Conservation (phyloP, 2,329 filamentous ascomycete species). For the Thielaviopsis musarum region DNA sequence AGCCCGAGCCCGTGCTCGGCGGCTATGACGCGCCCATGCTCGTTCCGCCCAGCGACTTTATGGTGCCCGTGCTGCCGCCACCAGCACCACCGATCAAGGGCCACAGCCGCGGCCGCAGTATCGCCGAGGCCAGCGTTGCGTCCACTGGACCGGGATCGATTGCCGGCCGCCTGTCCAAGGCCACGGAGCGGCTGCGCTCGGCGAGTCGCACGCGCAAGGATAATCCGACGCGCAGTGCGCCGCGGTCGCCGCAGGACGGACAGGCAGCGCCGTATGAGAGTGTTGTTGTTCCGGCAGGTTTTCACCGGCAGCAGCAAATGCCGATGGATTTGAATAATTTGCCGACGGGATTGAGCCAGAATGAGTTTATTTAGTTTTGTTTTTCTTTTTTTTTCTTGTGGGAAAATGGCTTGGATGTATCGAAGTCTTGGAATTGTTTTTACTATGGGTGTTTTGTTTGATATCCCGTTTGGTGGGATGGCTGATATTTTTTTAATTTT, state of each 20-base stretch:
- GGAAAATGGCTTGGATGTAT: background rate
- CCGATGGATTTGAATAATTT: conserved; percentile 20
- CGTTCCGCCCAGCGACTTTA: conserved; percentile 25
- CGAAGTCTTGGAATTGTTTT: background rate
- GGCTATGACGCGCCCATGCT: conserved; percentile 14
- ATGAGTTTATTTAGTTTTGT: conserved; percentile 34
- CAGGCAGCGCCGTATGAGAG: conserved; percentile 26
- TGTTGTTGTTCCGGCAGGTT: conserved; percentile 17
- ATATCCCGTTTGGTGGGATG: background rate
- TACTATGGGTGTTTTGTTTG: background rate
- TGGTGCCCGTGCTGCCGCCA: conserved; percentile 28
- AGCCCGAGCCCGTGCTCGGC: background rate
- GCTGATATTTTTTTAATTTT: background rate
- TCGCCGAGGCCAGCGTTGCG: conserved; percentile 23
- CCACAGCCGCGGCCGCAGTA: conserved; percentile 41
- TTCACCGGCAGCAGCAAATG: background rate
- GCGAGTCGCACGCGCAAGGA: conserved; percentile 39
- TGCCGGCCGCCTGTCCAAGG: conserved; percentile 36
- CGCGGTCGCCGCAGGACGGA: conserved; percentile 23
- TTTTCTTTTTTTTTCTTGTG: conserved; percentile 2
- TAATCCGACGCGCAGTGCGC: conserved; percentile 17
- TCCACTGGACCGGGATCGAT: conserved; percentile 22
- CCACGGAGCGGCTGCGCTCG: conserved; percentile 43
- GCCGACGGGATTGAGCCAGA: conserved; percentile 34
- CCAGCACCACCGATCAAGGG: conserved; percentile 27